These are phyloP conservation scores for Amanita exitialis DNA, from an alignment of 768 basidiomycete genomes.

Conservation along the genomic window DNA sequence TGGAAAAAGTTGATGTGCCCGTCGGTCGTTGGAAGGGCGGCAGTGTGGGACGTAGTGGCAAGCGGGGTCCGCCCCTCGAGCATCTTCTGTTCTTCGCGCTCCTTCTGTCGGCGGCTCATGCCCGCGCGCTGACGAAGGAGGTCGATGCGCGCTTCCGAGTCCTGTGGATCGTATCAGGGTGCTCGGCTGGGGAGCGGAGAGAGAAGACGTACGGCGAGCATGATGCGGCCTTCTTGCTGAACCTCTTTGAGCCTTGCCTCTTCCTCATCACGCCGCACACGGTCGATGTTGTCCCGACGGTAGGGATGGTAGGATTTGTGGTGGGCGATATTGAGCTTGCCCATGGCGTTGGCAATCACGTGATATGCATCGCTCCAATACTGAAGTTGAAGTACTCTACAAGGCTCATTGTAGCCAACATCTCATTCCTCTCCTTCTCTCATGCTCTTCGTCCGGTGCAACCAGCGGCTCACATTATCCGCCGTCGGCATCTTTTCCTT, in stretches of 20 bases:
- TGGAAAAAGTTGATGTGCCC: slow-evolving; percentile 83
- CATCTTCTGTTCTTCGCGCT: slow-evolving; percentile 24
- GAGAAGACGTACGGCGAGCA: slow-evolving; percentile 50
- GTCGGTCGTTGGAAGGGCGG: slow-evolving; percentile 29
- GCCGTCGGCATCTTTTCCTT: slow-evolving; percentile 32
- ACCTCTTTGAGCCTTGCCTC: slow-evolving; percentile 59
- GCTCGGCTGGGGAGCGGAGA: not conserved
- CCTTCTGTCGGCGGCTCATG: slow-evolving; percentile 19
- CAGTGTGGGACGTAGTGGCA: not conserved
- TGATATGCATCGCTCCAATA: too few species aligned
- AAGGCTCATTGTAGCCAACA: too few species aligned
- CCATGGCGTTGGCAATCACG: too few species aligned
- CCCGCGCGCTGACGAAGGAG: slow-evolving; percentile 56
- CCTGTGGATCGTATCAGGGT: slow-evolving; percentile 30
- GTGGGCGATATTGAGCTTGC: slow-evolving; percentile 82
- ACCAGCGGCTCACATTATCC: slow-evolving; percentile 23
- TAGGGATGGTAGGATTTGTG: slow-evolving; percentile 91
- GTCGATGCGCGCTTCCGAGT: slow-evolving; percentile 71
- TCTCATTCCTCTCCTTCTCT: slow-evolving; percentile 9
- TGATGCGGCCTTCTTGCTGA: slow-evolving; percentile 60
- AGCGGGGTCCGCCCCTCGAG: slow-evolving; percentile 16
- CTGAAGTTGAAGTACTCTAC: too few species aligned
- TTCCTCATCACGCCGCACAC: slow-evolving; percentile 73
- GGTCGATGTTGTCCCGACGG: slow-evolving; percentile 74
- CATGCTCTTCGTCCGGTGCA: slow-evolving; percentile 19